Evolutionary conservation across 495 filamentous ascomycete genomes (phyloP).

Genomic region (Ascobolus immersus): DNA sequence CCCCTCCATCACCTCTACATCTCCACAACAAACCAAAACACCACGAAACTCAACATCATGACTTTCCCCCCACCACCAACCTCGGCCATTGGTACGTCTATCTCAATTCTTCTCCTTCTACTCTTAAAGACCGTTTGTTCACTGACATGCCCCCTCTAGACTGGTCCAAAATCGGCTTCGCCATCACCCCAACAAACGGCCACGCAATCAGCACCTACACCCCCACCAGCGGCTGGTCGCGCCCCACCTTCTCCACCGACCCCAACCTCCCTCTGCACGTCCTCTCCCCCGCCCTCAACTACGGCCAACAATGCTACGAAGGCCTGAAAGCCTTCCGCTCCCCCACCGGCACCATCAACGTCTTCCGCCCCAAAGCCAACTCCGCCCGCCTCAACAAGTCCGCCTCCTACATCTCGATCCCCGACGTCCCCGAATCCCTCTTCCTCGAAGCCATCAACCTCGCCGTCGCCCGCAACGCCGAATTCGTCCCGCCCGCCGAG

Average conservation of each 20-base stretch:
- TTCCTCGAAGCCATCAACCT: constrained; percentile 51
- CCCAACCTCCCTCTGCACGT: constrained; percentile 67
- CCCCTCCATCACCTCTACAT: background rate
- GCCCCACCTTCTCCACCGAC: constrained; percentile 44
- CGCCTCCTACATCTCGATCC: constrained; percentile 53
- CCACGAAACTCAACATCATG: constrained; percentile 8
- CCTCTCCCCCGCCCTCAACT: constrained; percentile 75
- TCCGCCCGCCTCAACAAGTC: constrained; percentile 57
- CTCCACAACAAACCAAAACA: background rate
- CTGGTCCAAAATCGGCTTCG: constrained; percentile 79
- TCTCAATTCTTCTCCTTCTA: background rate
- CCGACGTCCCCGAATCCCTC: constrained; percentile 40
- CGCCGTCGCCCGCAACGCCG: constrained; percentile 64
- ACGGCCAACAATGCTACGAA: constrained; percentile 78
- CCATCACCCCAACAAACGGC: constrained; percentile 48
- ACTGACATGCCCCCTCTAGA: constrained; percentile 21
- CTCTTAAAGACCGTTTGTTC: background rate
- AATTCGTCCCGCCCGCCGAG: constrained; percentile 59
- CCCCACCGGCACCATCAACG: constrained; percentile 34
- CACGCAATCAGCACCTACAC: constrained; percentile 54
- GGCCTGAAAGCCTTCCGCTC: constrained; percentile 76
- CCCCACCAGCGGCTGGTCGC: constrained; percentile 43
- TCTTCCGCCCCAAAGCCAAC: constrained; percentile 64
- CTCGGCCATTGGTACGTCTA: constrained; percentile 37
- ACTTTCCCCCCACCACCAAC: constrained; percentile 61